phyloP scores from a whole-genome alignment of 2,329 filamentous ascomycete species.

The Cladosporium phlei region DNA sequence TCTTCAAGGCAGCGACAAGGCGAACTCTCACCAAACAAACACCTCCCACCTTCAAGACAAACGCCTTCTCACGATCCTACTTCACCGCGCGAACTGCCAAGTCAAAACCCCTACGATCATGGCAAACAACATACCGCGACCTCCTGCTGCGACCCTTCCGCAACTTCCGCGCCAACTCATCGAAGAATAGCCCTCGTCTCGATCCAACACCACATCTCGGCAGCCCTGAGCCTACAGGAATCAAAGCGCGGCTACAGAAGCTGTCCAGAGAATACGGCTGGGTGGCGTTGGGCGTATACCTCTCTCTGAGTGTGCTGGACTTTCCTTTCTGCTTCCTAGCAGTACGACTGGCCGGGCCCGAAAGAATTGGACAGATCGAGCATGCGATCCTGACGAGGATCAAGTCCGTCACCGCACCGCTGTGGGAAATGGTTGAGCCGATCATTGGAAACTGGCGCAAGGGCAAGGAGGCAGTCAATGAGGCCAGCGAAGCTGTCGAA shows the following conservation, averaged over 20 bases:
- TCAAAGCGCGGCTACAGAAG: conserved; percentile 68
- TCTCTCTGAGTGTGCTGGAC: conserved; percentile 76
- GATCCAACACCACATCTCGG: conserved; percentile 33
- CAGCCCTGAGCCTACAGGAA: conserved; percentile 26
- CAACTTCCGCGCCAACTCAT: conserved; percentile 32
- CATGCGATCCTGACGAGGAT: conserved; percentile 53
- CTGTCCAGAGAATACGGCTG: conserved; percentile 91
- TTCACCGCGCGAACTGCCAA: conserved; percentile 9
- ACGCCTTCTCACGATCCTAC: conserved; percentile 6
- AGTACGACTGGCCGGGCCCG: conserved; percentile 75
- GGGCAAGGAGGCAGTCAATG: conserved; percentile 40
- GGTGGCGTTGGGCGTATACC: conserved; percentile 86
- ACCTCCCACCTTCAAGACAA: conserved; percentile 6
- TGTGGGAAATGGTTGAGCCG: conserved; percentile 9
- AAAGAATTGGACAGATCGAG: conserved; percentile 73
- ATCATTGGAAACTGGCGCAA: conserved; percentile 3
- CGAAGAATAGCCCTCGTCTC: conserved; percentile 18
- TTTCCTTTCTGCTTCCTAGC: conserved; percentile 93
- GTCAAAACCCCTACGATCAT: conserved; percentile 4
- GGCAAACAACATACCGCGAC: conserved; percentile 9
- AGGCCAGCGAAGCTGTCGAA: conserved; percentile 34
- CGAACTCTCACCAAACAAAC: conserved; percentile 8
- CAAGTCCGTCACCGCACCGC: conserved; percentile 1
- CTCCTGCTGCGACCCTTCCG: conserved; percentile 19
- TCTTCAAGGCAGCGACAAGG: conserved; percentile 6